Percentiles rank a stretch among this genome's conserved stretches.
phyloP scores from a whole-genome alignment of 1,139 yeast species.

The Sugiyamaella pinicola region DNA sequence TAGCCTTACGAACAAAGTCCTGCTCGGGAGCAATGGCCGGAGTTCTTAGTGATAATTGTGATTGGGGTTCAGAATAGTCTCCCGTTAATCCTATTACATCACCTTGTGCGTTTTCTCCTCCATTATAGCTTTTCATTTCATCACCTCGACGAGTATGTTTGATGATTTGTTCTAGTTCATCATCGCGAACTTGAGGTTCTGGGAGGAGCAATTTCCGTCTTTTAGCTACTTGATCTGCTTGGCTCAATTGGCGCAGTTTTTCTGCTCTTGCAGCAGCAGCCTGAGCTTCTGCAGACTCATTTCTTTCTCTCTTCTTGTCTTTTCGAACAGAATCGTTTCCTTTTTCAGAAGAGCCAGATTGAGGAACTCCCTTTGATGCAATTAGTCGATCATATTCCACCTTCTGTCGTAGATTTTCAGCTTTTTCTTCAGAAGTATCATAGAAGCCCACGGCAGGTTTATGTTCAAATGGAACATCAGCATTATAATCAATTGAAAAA shows the following conservation, averaged over 20 bases:
- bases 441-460: conserved; percentile 70
- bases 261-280: conserved; percentile 47
- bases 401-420: conserved; percentile 46
- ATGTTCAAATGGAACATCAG: conserved; percentile 79
- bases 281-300: conserved; percentile 31
- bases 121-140: conserved; percentile 26
- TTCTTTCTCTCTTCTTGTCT: conserved; percentile 36
- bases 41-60: background rate
- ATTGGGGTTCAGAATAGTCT: conserved; percentile 18
- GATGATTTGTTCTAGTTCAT: conserved; percentile 42
- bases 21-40: conserved; percentile 25
- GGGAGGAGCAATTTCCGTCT: conserved; percentile 60
- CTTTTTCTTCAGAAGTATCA: conserved; percentile 63
- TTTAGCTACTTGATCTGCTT: conserved; percentile 49
- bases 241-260: conserved; percentile 38
- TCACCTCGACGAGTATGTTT: conserved; percentile 38
- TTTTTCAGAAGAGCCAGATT: conserved; percentile 46
- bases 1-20: conserved; percentile 36
- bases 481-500: conserved; percentile 68
- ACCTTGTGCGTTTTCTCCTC: conserved; percentile 22
- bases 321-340: conserved; percentile 38
- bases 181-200: conserved; percentile 48
- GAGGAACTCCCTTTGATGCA: conserved; percentile 51
- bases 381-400: conserved; percentile 52
- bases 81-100: conserved; percentile 28